A percentile compares a stretch with the other conserved stretches of the same genome.
Conservation (phyloP, 140 eudicot species). For the Oenanthe javanica region DNA sequence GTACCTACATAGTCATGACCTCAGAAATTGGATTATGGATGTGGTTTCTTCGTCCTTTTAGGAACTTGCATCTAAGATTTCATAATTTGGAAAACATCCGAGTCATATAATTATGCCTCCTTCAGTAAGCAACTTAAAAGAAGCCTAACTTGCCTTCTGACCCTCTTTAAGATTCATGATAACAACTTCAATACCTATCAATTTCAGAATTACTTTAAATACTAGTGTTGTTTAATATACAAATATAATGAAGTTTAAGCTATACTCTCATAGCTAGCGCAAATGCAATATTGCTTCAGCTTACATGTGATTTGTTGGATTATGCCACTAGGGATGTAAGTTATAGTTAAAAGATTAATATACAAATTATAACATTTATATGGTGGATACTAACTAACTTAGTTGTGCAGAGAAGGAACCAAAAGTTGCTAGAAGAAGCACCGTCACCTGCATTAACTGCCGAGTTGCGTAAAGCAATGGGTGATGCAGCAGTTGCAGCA, state of each 20-base stretch:
- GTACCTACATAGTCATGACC: background rate
- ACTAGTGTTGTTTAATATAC: background rate
- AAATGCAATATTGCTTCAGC: background rate
- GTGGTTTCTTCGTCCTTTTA: background rate
- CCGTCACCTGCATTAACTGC: constrained; percentile 98
- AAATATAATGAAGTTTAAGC: background rate
- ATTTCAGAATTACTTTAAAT: background rate
- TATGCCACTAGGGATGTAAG: background rate
- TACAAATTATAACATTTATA: background rate
- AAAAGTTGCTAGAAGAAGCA: constrained; percentile 97
- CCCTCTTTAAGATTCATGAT: background rate
- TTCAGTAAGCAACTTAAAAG: background rate
- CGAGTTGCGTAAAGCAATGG: constrained; percentile 97
- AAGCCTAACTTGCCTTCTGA: background rate
- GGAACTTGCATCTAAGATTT: background rate
- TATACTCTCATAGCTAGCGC: background rate
- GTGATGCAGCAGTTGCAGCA: constrained; percentile 99
- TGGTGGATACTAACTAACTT: constrained; percentile 7
- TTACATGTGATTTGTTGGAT: background rate
- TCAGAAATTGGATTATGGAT: background rate
- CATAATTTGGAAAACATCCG: background rate
- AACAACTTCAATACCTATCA: background rate
- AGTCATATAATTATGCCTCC: background rate
- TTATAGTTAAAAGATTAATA: background rate
- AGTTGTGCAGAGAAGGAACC: constrained; percentile 88